Evolutionary conservation across 192 early-diverging fungal species (phyloP).

Genomic region (Entophlyctis helioformis): DNA sequence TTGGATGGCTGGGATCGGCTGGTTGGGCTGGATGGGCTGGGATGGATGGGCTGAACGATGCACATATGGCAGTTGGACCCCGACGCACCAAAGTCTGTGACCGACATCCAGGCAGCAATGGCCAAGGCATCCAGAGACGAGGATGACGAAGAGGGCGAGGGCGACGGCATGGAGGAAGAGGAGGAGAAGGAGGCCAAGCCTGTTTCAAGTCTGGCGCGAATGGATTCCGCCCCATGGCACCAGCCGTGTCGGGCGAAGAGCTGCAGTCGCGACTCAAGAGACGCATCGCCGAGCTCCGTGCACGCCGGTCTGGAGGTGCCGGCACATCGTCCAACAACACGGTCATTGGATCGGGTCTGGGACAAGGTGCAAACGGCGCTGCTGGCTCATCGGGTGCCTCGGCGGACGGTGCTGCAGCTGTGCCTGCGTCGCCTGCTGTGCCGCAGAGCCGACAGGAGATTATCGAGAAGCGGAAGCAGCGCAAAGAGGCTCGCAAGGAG

Average conservation of each 20-base stretch:
- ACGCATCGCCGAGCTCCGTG: slow-evolving; percentile 47
- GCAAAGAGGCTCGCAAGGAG: slow-evolving; percentile 46
- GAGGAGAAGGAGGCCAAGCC: slow-evolving; percentile 5
- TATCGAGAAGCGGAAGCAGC: slow-evolving; percentile 56
- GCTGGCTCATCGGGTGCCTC: not conserved
- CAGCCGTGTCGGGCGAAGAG: slow-evolving; percentile 9
- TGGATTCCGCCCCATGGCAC: not conserved
- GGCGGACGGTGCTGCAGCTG: not conserved
- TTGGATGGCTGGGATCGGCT: too few relatives aligned
- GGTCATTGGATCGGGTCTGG: too few relatives aligned
- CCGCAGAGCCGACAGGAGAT: slow-evolving; percentile 59
- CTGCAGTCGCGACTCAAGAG: slow-evolving; percentile 46
- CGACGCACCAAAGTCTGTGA: slow-evolving; percentile 58
- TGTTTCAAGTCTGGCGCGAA: not conserved
- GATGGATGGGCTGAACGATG: not conserved
- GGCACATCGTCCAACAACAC: too few relatives aligned
- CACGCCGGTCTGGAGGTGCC: slow-evolving; percentile 51
- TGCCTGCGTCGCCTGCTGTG: not conserved
- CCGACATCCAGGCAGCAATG: slow-evolving; percentile 53
- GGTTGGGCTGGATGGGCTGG: too few relatives aligned
- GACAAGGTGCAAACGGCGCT: slow-evolving; percentile 19
- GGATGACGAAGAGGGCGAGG: slow-evolving; percentile 17
- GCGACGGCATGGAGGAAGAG: slow-evolving; percentile 14
- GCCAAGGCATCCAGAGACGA: slow-evolving; percentile 20
- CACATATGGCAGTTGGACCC: slow-evolving; percentile 57